phyloP scores from a whole-genome alignment of 2,329 filamentous ascomycete species.

The Arthrobotrys iridis region DNA sequence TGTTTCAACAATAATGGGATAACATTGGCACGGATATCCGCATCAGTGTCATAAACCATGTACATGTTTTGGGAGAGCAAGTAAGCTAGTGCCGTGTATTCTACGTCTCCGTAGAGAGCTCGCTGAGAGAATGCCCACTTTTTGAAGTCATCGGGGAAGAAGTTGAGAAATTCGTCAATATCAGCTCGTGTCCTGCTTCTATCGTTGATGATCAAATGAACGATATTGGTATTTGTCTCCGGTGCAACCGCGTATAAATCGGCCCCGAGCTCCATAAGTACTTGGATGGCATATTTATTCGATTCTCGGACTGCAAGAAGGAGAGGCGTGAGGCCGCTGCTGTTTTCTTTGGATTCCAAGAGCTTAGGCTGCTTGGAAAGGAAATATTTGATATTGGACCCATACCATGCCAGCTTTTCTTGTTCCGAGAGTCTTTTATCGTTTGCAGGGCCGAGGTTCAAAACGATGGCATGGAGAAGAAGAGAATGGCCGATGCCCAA shows the following conservation, averaged over 20 bases:
- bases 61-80: background rate
- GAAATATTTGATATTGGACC: slow-evolving; percentile 69
- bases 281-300: slow-evolving; percentile 69
- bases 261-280: slow-evolving; percentile 72
- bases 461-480: slow-evolving; percentile 56
- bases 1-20: slow-evolving; percentile 67
- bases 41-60: background rate
- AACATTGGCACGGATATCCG: slow-evolving; percentile 61
- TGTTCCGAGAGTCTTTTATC: background rate
- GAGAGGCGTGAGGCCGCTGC: slow-evolving; percentile 72
- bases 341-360: slow-evolving; percentile 70
- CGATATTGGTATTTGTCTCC: slow-evolving; percentile 71
- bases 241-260: slow-evolving; percentile 73
- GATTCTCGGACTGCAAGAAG: slow-evolving; percentile 72
- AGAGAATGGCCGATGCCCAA: slow-evolving; percentile 55
- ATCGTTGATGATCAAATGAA: slow-evolving; percentile 69
- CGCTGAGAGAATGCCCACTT: slow-evolving; percentile 73
- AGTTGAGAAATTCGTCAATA: slow-evolving; percentile 69
- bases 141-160: slow-evolving; percentile 67
- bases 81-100: slow-evolving; percentile 21
- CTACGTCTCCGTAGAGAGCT: slow-evolving; percentile 49
- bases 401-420: slow-evolving; percentile 48
- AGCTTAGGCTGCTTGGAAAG: slow-evolving; percentile 70
- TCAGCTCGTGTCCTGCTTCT: slow-evolving; percentile 68
- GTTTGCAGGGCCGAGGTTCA: slow-evolving; percentile 55